phyloP scores from a whole-genome alignment of 2,329 filamentous ascomycete genomes.

The Xylariaceae sp. region DNA sequence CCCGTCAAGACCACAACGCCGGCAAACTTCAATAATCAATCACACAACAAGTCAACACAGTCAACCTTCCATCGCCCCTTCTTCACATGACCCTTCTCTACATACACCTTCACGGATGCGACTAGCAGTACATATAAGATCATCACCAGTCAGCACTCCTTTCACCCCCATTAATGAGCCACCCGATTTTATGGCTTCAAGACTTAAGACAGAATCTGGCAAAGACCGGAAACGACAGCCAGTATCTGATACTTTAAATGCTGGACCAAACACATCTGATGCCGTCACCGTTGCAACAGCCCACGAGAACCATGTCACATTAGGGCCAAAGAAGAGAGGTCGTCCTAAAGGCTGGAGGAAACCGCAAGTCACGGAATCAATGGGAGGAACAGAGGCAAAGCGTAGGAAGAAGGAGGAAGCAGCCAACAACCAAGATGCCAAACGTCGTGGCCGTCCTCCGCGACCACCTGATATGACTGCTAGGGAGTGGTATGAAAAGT shows the following conservation, averaged over 20 bases:
- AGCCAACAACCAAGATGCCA: conserved; percentile 23
- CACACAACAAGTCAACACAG: not conserved
- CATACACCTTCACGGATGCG: conserved; percentile 11
- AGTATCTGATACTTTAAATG: conserved; percentile 5
- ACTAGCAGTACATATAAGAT: conserved; percentile 28
- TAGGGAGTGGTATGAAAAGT: conserved; percentile 40
- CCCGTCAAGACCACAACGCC: conserved; percentile 5
- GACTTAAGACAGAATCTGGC: conserved; percentile 1
- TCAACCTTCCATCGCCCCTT: not conserved
- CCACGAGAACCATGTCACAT: no score
- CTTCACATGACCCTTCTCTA: conserved; percentile 3
- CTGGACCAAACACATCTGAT: conserved; percentile 3
- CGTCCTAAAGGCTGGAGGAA: conserved; percentile 48
- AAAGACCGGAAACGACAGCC: conserved; percentile 7
- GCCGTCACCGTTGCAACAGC: not conserved
- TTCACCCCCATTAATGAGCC: conserved; percentile 16
- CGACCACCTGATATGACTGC: conserved; percentile 39
- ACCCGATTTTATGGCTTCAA: conserved; percentile 2
- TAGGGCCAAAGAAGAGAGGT: conserved; percentile 37
- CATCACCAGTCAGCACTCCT: conserved; percentile 15
- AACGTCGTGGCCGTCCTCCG: conserved; percentile 43
- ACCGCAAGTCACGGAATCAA: conserved; percentile 9
- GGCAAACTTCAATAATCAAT: conserved; percentile 3
- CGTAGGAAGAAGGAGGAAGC: not conserved
- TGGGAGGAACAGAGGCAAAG: not conserved